A percentile compares a stretch with the other conserved stretches of the same genome.
Evolutionary conservation across 1,284 basidiomycete species (phyloP).

Genomic region (Malassezia psittaci): DNA sequence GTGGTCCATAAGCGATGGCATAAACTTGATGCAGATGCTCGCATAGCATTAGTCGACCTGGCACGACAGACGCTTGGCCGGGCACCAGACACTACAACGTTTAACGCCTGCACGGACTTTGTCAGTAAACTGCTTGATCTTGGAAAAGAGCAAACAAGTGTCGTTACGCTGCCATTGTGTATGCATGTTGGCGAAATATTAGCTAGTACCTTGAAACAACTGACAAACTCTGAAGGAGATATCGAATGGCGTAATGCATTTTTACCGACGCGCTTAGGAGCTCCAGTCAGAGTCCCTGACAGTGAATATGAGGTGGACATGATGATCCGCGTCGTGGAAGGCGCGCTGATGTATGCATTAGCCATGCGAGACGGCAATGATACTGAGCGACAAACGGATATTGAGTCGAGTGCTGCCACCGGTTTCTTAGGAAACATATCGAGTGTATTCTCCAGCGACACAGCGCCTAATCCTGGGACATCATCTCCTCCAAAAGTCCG

Average conservation of each 20-base stretch:
- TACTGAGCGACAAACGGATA: slow-evolving; percentile 33
- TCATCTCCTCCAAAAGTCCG: not conserved
- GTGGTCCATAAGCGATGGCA: not conserved
- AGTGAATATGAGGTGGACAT: slow-evolving; percentile 4
- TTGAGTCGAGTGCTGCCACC: not conserved
- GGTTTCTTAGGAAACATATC: slow-evolving; percentile 32
- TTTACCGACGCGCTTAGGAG: not conserved
- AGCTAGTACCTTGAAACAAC: not conserved
- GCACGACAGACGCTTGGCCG: not conserved
- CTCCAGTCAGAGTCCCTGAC: not conserved
- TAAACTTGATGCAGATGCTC: not conserved
- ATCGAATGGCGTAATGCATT: not conserved
- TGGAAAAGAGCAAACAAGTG: not conserved
- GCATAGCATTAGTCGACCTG: slow-evolving; percentile 1
- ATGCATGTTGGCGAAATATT: slow-evolving; percentile 1
- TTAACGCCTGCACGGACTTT: slow-evolving; percentile 12
- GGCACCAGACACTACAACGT: not conserved
- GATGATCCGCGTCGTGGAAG: slow-evolving; percentile 4
- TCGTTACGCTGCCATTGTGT: slow-evolving; percentile 7
- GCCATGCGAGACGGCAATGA: not conserved
- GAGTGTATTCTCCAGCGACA: slow-evolving; percentile 28
- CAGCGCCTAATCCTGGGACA: not conserved
- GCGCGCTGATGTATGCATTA: slow-evolving; percentile 6
- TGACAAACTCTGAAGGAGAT: not conserved
- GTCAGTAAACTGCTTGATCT: not conserved